Base-by-base conservation (phyloP, 2,329 filamentous ascomycete species). In the Fragosphaeria purpurea region DNA sequence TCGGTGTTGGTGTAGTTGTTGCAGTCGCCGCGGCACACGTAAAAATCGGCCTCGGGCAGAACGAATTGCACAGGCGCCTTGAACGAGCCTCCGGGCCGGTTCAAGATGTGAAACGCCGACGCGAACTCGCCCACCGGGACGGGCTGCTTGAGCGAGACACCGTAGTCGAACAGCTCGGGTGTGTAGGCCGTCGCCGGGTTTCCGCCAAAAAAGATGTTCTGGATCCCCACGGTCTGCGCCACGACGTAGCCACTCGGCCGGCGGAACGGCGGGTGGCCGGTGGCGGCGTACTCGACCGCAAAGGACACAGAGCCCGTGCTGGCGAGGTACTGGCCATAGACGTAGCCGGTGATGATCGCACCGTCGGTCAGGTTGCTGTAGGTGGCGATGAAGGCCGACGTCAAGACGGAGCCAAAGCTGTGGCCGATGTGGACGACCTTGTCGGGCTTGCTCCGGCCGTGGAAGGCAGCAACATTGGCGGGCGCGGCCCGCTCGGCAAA, bases 271-370 rank as follows among this genome's bases (percentile, higher is more conserved):
- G 46, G 46, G 31, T 47, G 38, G 46, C 46, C 46, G 7, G 46
- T 47, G 31, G 46, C 46, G 31, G 46, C 46, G 31, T 47, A 47
- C 32, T 47, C 46, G 30, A 41, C 11, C 12, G 43, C 43, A 22
- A 50, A 46, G 30, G 35, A 41, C 4, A 50, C 48, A 5, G 48
- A 42, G n/a, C 44, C 46, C 11, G 46, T 41, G 46, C 46, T 47
- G 31, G 38, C 48, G 2, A 50, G 44, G 35, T 46, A 35, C 30
- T 46, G 34, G 38, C n/a, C 43, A 12, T 35, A 41, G 13, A 67
- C 55, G 49, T 63, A 69, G 6, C 65, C 68, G 2, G 68, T 70
- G 44, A 70, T 57, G 44, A 70, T 60, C 13, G 66, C 60, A 12
- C 61, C 68, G 55, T 70, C 67, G 41, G 61, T 63, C 30, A 67